Percentiles rank a stretch among this genome's conserved stretches.
Conservation (phyloP, 768 basidiomycete species). For the Pleurotus salmoneostramineus region DNA sequence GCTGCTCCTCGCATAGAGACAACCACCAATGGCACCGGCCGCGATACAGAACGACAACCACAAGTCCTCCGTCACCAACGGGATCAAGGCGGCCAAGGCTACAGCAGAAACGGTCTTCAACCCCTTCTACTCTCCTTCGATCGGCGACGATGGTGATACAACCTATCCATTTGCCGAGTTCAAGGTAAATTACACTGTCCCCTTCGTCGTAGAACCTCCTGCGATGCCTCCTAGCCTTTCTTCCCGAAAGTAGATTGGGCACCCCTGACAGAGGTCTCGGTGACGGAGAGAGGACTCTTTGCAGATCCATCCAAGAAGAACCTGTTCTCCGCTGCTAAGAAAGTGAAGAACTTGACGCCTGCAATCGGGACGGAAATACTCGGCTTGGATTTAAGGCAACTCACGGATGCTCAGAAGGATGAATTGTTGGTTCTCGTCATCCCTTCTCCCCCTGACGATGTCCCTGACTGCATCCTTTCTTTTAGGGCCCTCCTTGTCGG, state of each 20-base stretch:
- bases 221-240: constrained; percentile 39
- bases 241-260: constrained; percentile 66
- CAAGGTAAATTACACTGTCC: constrained; percentile 37
- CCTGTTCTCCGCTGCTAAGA: constrained; percentile 60
- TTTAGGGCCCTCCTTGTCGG: constrained; percentile 66
- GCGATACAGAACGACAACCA: constrained; percentile 14
- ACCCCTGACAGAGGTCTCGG: constrained; percentile 52
- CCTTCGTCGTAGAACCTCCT: not conserved
- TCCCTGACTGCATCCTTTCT: constrained; percentile 10
- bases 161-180: constrained; percentile 53
- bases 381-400: constrained; percentile 70
- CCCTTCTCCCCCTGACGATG: not conserved
- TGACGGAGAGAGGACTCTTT: constrained; percentile 61
- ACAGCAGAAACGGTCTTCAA: constrained; percentile 38
- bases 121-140: constrained; percentile 65
- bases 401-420: constrained; percentile 68
- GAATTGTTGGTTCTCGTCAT: constrained; percentile 52
- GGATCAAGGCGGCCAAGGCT: constrained; percentile 7
- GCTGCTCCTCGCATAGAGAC: no score
- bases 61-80: not conserved
- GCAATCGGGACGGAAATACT: constrained; percentile 72
- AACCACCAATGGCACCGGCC: constrained; percentile 15
- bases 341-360: constrained; percentile 66
- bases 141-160: constrained; percentile 44
- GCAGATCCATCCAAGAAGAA: constrained; percentile 70